These are phyloP conservation scores for Microcyclospora pomicola DNA, from an alignment of 2,329 filamentous ascomycete species.

Conservation along the genomic window DNA sequence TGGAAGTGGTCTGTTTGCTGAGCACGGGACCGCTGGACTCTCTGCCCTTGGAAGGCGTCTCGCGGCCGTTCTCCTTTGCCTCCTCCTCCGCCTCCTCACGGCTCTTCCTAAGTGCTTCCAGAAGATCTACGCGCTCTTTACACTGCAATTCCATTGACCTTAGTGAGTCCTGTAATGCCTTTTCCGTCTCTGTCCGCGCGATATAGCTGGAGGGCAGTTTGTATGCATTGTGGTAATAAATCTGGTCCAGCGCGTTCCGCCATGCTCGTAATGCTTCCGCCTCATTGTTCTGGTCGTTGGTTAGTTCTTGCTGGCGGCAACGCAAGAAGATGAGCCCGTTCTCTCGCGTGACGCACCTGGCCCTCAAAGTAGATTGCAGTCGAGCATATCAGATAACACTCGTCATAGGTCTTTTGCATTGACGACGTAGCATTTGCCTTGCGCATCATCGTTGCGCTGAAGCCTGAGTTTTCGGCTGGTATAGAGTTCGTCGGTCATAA, in stretches of 20 bases:
- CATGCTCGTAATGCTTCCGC: slow-evolving; percentile 80
- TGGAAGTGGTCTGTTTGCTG: background rate
- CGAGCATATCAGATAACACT: slow-evolving; percentile 86
- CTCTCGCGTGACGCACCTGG: slow-evolving; percentile 45
- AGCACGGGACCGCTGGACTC: slow-evolving; percentile 12
- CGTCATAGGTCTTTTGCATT: slow-evolving; percentile 95
- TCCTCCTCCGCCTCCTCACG: slow-evolving; percentile 39
- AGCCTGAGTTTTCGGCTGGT: background rate
- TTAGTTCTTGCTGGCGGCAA: background rate
- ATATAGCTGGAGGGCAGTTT: slow-evolving; percentile 54
- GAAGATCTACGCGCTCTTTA: slow-evolving; percentile 78
- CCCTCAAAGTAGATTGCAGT: slow-evolving; percentile 94
- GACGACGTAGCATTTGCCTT: slow-evolving; percentile 49
- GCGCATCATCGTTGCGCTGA: slow-evolving; percentile 15
- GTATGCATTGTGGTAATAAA: slow-evolving; percentile 73
- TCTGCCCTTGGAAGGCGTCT: slow-evolving; percentile 10
- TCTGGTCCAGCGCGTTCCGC: slow-evolving; percentile 75
- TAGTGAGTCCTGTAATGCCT: slow-evolving; percentile 66
- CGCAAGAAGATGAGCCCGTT: background rate
- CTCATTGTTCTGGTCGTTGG: slow-evolving; percentile 62
- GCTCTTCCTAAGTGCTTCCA: slow-evolving; percentile 64
- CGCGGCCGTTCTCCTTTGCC: slow-evolving; percentile 11
- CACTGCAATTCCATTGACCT: slow-evolving; percentile 77
- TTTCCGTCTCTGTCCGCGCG: slow-evolving; percentile 70
- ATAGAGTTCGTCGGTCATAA: no score